Base-by-base conservation (phyloP, 306 rosid genomes). In the Casuarina equisetifolia region DNA sequence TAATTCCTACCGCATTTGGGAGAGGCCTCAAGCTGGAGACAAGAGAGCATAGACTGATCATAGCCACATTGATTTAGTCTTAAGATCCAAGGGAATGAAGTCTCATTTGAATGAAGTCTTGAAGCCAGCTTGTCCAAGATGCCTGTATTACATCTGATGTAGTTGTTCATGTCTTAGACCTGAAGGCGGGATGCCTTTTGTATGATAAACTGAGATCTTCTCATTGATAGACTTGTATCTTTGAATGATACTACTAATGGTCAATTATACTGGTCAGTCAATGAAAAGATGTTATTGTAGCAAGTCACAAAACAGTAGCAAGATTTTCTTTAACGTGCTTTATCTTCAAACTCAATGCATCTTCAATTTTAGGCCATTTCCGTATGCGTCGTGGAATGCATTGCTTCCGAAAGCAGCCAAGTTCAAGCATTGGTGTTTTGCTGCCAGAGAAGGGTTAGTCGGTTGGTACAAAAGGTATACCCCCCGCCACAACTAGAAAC, bases 41-140 rank as follows among this genome's bases (percentile, higher is more conserved):
- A 79, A 62, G 45, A 77, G 69, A 81, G 79, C 74, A 32, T 92
- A 92, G 92, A 89, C 88, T 45, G 87, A 87, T 45, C 35, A 78
- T 38, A 78, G 67, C 75, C 90, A 89, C 72, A 85, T 90, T 77
- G 84, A 80, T 80, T 84, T 90, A 69, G 84, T 86, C 52, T 75
- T 55, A 39, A 77, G 78, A 70, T 83, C 78, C 70, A 69, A 69
- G 16, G 74, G 78, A 77, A 39, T 62, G 35, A 72, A 40, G 52
- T 25, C 32, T 25, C 32, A 25, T 25, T 25, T 25, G 32, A 25
- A 25, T 25, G 32, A 25, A 25, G 32, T 25, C 32, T 25, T 25
- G 32, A 83, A 69, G 58, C 19, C 2, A 70, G 66, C 42, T 20
- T 58, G 16, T 17, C 52, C 40, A 51, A 61, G 67, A 15, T 53